Conservation (phyloP, 2,329 filamentous ascomycete species). For the Ophiocordyceps camponoti-saundersi region DNA sequence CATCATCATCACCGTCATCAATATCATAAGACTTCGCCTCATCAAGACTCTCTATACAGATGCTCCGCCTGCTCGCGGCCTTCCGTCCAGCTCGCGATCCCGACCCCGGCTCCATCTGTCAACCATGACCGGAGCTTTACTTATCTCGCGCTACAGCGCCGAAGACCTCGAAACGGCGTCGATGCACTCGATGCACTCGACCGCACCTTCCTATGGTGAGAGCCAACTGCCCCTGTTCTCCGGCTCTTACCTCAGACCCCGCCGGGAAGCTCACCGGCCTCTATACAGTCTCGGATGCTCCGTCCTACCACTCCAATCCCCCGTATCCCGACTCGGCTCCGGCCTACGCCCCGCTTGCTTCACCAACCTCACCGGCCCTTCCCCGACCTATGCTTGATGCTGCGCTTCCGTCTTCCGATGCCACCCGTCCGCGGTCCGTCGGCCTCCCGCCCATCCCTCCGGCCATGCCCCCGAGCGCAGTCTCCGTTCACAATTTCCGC, state of each 20-base stretch:
- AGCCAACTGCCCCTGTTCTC: constrained; percentile 3
- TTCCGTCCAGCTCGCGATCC: constrained; percentile 2
- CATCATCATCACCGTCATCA: background rate
- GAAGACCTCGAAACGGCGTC: constrained; percentile 53
- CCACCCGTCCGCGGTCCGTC: constrained; percentile 8
- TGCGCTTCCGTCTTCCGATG: background rate
- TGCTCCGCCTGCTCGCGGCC: background rate
- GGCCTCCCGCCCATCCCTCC: constrained; percentile 35
- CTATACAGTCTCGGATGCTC: constrained; percentile 39
- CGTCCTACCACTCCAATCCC: constrained; percentile 43
- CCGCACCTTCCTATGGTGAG: constrained; percentile 51
- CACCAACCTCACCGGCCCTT: background rate
- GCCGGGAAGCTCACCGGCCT: background rate
- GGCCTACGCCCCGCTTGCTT: constrained; percentile 26
- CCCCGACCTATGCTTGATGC: background rate
- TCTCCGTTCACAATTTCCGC: constrained; percentile 34
- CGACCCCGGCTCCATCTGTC: constrained; percentile 1
- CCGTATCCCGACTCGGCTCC: constrained; percentile 30
- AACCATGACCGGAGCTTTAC: constrained; percentile 15
- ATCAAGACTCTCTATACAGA: background rate
- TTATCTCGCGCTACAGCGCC: constrained; percentile 17
- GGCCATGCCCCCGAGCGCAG: constrained; percentile 17
- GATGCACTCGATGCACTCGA: constrained; percentile 47
- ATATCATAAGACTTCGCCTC: background rate
- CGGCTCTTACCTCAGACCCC: background rate